Evolutionary conservation across 2,329 filamentous ascomycete genomes (phyloP), one percentile per base, ranked within the genome.

Genomic region (Pezicula rhizophila): DNA sequence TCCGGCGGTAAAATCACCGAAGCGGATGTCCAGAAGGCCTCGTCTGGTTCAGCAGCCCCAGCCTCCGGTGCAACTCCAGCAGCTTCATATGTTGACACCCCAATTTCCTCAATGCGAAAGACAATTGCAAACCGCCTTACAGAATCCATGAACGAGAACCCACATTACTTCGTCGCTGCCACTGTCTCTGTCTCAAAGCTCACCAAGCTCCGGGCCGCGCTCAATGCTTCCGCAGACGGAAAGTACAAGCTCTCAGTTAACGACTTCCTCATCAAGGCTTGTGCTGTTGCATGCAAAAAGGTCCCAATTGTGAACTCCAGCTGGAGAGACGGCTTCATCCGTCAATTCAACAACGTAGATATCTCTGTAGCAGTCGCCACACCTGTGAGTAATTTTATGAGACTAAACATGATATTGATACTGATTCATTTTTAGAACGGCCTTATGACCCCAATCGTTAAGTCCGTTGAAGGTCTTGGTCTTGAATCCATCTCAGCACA

Each of bases 171-270:
- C 68, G 92, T 99, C 64, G 89, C 89, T 62, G 86, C 89, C 63
- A 83, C 82, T 60, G 80, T 99, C 66, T 97, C 92, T 50, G 93
- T 99, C 57, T 80, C 78, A 70, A 97, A 97, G 81, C 87, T 99
- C 43, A 77, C 96, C 64, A 97, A 96, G 79, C 90, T 99, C 62
- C 90, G 93, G 64, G 82, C 89, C 73, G 90, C 92, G 51, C 82
- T 99, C 59, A 99, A 99, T 76, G 81, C 83, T 66, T 84, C 87
- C 11, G 77, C 89, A 42, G 85, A 96, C 55, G 93, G 92, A 73
- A 84, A 90, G 72, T 99, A 96, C 82, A 99, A 96, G 82, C 87
- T 99, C 51, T 96, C 91, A n/a, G 89, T 99, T 73, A 99, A 99
- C 74, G 93, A 99, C 74, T 96, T 99, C 80, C 79, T 99, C 56